These are phyloP conservation scores for Penicillium ucsense DNA, from an alignment of 495 filamentous ascomycete genomes.

Conservation along the genomic window DNA sequence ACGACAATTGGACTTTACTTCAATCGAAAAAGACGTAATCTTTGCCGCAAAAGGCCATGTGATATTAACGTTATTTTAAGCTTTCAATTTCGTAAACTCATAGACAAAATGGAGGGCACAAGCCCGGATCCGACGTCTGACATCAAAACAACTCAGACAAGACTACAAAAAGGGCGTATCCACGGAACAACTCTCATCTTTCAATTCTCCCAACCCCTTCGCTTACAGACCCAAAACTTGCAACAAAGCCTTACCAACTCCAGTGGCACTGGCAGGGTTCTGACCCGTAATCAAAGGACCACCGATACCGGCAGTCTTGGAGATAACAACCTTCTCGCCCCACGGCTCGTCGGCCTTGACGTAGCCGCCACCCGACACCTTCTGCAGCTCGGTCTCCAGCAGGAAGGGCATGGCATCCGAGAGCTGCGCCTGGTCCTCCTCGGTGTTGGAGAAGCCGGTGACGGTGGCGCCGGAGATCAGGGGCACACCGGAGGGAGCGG, in stretches of 20 bases:
- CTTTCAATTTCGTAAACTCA: too few species aligned
- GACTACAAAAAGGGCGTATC: too few species aligned
- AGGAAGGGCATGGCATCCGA: constrained; percentile 49
- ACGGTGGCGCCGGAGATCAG: constrained; percentile 47
- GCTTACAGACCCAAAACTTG: constrained; percentile 23
- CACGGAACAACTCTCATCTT: background rate
- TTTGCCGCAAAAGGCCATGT: too few species aligned
- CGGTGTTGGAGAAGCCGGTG: constrained; percentile 59
- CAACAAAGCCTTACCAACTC: constrained; percentile 44
- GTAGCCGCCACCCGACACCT: constrained; percentile 41
- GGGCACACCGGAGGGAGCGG: constrained; percentile 36
- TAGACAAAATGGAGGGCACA: too few species aligned
- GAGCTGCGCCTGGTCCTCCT: constrained; percentile 48
- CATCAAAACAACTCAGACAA: background rate
- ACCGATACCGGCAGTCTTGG: constrained; percentile 24
- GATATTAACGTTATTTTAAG: too few species aligned
- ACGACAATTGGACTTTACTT: too few species aligned
- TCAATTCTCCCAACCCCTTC: background rate
- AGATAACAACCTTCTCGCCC: constrained; percentile 50
- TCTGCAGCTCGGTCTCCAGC: constrained; percentile 50
- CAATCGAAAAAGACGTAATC: too few species aligned
- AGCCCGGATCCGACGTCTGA: background rate
- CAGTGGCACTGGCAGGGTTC: constrained; percentile 58
- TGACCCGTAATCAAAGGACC: constrained; percentile 62
- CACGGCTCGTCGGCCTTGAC: constrained; percentile 50